phyloP scores from a whole-genome alignment of 257 asterid species.

The Salvia splendens region DNA sequence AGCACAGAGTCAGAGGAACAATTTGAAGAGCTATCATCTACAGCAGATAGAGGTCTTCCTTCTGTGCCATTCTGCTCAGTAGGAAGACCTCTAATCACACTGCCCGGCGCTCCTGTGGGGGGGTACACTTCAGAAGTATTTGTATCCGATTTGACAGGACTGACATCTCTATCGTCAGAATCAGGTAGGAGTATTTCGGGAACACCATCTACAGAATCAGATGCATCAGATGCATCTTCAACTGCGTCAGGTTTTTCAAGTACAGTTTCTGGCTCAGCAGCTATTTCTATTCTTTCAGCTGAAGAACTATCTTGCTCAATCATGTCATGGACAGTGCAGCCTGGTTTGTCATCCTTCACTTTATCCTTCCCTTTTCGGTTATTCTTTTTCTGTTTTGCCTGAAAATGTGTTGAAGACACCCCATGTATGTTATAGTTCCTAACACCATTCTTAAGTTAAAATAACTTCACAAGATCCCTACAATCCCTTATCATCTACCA shows the following conservation, averaged over 20 bases:
- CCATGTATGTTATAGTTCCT: slow-evolving; percentile 3
- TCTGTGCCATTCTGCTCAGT: slow-evolving; percentile 59
- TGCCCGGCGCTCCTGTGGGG: slow-evolving; percentile 47
- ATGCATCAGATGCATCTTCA: slow-evolving; percentile 78
- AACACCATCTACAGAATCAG: slow-evolving; percentile 69
- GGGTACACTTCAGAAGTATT: slow-evolving; percentile 60
- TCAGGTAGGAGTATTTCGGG: slow-evolving; percentile 57
- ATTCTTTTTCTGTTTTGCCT: slow-evolving; percentile 81
- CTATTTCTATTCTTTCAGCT: slow-evolving; percentile 43
- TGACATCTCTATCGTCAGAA: slow-evolving; percentile 62
- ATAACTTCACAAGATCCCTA: background rate
- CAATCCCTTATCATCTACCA: slow-evolving; percentile 8
- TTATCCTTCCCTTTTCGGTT: slow-evolving; percentile 74
- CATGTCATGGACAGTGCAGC: slow-evolving; percentile 39
- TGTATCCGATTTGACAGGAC: slow-evolving; percentile 59
- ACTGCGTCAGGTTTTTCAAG: slow-evolving; percentile 50
- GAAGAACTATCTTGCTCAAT: slow-evolving; percentile 46
- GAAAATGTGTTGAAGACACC: slow-evolving; percentile 30
- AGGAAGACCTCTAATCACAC: slow-evolving; percentile 41
- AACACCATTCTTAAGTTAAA: background rate
- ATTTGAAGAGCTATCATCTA: slow-evolving; percentile 91
- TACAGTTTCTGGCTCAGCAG: slow-evolving; percentile 31
- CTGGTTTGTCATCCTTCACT: slow-evolving; percentile 58
- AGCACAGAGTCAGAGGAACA: slow-evolving; percentile 91
- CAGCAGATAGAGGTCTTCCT: slow-evolving; percentile 47